A percentile compares a stretch with the other conserved stretches of the same genome.
phyloP scores from a whole-genome alignment of 2,329 filamentous ascomycete genomes.

The Anthostomella pinea region DNA sequence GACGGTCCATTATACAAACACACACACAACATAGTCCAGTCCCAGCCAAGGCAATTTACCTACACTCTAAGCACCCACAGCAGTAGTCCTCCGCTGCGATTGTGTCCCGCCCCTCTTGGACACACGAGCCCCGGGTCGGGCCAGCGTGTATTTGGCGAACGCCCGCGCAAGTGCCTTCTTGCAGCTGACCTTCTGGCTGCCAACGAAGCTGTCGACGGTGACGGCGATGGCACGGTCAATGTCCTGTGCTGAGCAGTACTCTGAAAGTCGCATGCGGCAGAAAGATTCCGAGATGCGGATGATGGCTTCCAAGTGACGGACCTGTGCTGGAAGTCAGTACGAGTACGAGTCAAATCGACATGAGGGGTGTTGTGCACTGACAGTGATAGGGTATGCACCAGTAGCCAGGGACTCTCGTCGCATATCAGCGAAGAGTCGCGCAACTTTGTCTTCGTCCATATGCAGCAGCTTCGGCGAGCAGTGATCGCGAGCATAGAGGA shows the following conservation, averaged over 20 bases:
- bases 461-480: conserved; percentile 92
- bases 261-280: conserved; percentile 95
- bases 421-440: conserved; percentile 94
- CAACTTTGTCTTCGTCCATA: conserved; percentile 96
- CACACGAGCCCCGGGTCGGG: conserved; percentile 41
- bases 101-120: conserved; percentile 20
- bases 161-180: conserved; percentile 93
- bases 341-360: not conserved
- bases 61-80: conserved; percentile 21
- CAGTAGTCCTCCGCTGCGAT: conserved; percentile 20
- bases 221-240: conserved; percentile 97
- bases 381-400: conserved; percentile 95
- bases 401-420: conserved; percentile 87
- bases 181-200: conserved; percentile 93
- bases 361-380: conserved; percentile 47
- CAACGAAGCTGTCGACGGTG: conserved; percentile 93
- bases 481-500: conserved; percentile 87
- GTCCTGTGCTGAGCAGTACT: conserved; percentile 86
- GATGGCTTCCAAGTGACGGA: conserved; percentile 95
- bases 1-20: conserved; percentile 5
- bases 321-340: conserved; percentile 48
- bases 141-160: conserved; percentile 88
- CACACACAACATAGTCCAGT: no score
- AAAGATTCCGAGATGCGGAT: conserved; percentile 94
- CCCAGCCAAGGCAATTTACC: not conserved